These are phyloP conservation scores for Epichloe sp. DNA, from an alignment of 2,329 filamentous ascomycete genomes.

Conservation along the genomic window DNA sequence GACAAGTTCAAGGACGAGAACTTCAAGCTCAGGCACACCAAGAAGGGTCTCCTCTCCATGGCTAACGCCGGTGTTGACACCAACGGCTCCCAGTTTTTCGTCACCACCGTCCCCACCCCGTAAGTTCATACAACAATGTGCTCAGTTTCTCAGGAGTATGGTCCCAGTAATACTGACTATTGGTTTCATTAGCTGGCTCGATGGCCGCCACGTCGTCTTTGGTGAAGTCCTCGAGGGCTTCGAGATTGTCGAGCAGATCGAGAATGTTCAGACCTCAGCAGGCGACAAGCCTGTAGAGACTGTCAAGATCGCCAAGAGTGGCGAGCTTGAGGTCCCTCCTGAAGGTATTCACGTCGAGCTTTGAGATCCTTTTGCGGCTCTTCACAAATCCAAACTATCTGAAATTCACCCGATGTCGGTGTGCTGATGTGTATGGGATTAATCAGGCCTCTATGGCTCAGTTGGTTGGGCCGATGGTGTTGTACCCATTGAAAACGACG, in stretches of 20 bases:
- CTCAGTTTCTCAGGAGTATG: not conserved
- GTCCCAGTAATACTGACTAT: not conserved
- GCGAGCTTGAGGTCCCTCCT: constrained; percentile 68
- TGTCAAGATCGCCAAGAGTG: constrained; percentile 71
- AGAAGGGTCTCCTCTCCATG: constrained; percentile 74
- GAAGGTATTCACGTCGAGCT: constrained; percentile 92
- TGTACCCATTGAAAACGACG: constrained; percentile 6
- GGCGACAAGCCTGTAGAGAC: constrained; percentile 56
- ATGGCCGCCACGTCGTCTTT: constrained; percentile 77
- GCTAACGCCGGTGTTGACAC: constrained; percentile 76
- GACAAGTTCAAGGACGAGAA: constrained; percentile 79
- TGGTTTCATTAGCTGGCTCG: constrained; percentile 50
- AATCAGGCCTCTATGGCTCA: constrained; percentile 16
- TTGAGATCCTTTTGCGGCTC: constrained; percentile 32
- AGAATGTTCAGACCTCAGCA: constrained; percentile 51
- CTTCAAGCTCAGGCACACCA: constrained; percentile 90
- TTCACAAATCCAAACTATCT: constrained; percentile 3
- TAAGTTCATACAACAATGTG: constrained; percentile 24
- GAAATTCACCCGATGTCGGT: constrained; percentile 14
- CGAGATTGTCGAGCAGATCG: constrained; percentile 66
- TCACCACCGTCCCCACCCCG: constrained; percentile 70
- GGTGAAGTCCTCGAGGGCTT: constrained; percentile 81
- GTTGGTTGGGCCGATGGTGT: constrained; percentile 11
- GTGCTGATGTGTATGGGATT: constrained; percentile 22
- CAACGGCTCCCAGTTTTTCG: constrained; percentile 86